Base-by-base conservation (phyloP, 179 eudicot genomes). In the Carnegiea gigantea region DNA sequence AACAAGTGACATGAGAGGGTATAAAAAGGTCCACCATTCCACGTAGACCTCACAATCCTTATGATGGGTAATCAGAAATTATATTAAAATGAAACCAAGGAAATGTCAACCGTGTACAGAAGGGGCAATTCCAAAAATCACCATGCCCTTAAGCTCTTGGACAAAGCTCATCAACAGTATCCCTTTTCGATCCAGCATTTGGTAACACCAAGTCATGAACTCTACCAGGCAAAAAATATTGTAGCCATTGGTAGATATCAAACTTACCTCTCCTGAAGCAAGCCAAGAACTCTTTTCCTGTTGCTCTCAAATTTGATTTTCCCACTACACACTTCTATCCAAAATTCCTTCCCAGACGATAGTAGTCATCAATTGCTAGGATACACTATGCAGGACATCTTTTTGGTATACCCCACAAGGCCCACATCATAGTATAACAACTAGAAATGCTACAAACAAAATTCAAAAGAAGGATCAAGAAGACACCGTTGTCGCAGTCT, bases 401-500 rank as follows among this genome's bases (percentile, higher is more conserved):
- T 51, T 51, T 51, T 12, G 38, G 12, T 65, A 28, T 8, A 67
- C 18, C 17, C 33, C 33, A 30, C 33, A 0, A 30, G 1, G 2
- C 33, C 44, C 65, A 8, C 36, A 40, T 71, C 36, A 48, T 15
- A 77, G 36, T 75, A 73, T 8, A 49, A 49, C 51, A 70, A n/a
- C 48, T 26, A 40, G 24, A 68, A 2, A 51, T 15, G 17, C 21
- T 5, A 77, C 43, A 70, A 8, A 17, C 30, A 54, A 26, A 62
- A 48, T 21, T 53, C 30, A 73, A 70, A 80, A 12, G 71, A 73
- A 48, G 84, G 48, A 78, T 44, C 81, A 81, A 53, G 77, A 70
- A 12, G 24, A 75, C 80, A 93, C 98, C 92, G 59, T 86, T 76
- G 89, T 80, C 36, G 97, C 93, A 79, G 80, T 90, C 88, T 82